These are phyloP conservation scores for Fraxinus floribunda DNA, from an alignment of 305 asterid species.

Conservation along the genomic window DNA sequence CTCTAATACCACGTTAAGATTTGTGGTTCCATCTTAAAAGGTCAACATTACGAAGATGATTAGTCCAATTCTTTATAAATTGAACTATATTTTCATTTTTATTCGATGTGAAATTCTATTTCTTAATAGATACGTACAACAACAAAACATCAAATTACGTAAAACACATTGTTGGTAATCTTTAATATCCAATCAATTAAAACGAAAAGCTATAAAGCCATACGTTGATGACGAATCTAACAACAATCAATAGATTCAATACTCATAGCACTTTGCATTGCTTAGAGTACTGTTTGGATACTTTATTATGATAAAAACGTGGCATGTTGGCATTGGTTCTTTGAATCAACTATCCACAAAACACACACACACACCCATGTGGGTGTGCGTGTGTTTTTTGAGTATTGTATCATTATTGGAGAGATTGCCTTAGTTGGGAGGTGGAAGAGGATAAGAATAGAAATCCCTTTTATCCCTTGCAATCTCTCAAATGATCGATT, in stretches of 20 bases:
- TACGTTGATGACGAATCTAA: not conserved
- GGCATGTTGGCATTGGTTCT: not conserved
- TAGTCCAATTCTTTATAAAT: too few species aligned
- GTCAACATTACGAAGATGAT: too few species aligned
- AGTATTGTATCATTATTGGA: not conserved
- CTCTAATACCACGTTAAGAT: too few species aligned
- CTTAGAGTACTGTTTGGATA: not conserved
- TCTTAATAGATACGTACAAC: too few species aligned
- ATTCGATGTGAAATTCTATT: too few species aligned
- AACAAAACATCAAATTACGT: not conserved
- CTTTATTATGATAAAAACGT: not conserved
- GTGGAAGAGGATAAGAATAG: slow-evolving; percentile 11
- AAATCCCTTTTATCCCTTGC: not conserved
- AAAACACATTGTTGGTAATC: not conserved
- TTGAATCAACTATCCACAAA: not conserved
- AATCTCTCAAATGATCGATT: not conserved
- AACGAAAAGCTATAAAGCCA: not conserved
- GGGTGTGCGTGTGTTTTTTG: not conserved
- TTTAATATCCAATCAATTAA: not conserved
- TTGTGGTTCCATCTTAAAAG: too few species aligned
- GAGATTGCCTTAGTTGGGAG: not conserved
- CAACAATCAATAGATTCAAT: not conserved
- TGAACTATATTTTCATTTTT: too few species aligned
- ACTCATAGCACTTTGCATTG: not conserved
- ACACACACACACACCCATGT: not conserved